phyloP scores from a whole-genome alignment of 169 alveolate genomes.

The Eimeria brunetti region DNA sequence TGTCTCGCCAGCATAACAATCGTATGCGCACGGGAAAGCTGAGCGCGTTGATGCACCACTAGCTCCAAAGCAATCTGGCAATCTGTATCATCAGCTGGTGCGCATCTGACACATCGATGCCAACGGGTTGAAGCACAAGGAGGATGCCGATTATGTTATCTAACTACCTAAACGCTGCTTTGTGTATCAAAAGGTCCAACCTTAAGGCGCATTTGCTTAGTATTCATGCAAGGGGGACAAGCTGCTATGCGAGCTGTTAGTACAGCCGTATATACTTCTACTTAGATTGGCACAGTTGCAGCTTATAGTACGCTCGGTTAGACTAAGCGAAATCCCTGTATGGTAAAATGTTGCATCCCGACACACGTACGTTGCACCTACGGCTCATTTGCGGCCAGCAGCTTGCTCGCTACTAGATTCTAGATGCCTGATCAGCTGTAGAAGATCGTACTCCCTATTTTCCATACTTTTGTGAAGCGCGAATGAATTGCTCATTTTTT shows the following conservation, averaged over 20 bases:
- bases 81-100: conserved; percentile 1
- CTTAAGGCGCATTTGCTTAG: neutral
- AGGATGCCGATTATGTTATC: neutral
- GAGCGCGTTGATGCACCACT: neutral
- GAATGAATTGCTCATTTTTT: neutral
- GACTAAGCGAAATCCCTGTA: neutral
- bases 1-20: neutral
- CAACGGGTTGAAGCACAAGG: neutral
- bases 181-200: neutral
- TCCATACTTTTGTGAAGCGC: neutral
- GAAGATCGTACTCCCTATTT: neutral
- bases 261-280: neutral
- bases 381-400: neutral
- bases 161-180: neutral
- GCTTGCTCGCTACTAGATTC: neutral
- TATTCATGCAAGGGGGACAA: neutral
- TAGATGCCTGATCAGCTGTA: neutral
- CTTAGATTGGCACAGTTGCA: neutral
- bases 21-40: neutral
- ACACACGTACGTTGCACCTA: neutral
- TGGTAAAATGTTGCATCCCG: neutral
- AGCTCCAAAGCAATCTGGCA: neutral
- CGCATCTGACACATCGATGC: neutral
- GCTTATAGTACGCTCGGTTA: neutral
- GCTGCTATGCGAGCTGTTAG: neutral